Evolutionary conservation across 2,329 filamentous ascomycete species (phyloP).

Genomic region (Ophiostoma sp.): DNA sequence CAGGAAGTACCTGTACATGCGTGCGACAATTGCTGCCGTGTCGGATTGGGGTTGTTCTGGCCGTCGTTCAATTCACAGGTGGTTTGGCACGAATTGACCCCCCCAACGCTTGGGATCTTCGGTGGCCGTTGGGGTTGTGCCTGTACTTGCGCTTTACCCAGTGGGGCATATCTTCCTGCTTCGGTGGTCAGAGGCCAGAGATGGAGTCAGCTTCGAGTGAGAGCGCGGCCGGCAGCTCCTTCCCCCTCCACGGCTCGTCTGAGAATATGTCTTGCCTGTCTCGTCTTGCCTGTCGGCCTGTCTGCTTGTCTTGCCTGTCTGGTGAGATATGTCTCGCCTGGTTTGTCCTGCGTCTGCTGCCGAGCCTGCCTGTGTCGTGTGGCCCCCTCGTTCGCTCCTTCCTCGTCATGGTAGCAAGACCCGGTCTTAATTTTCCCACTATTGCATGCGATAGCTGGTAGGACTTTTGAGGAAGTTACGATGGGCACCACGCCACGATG

Average conservation of each 20-base stretch:
- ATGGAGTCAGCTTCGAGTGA: slow-evolving; percentile 11
- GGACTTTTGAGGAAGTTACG: slow-evolving; percentile 15
- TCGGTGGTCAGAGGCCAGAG: slow-evolving; percentile 7
- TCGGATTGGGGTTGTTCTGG: neutral
- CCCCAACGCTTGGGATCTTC: slow-evolving; percentile 18
- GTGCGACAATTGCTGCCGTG: neutral
- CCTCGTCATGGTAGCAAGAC: neutral
- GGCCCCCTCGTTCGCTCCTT: neutral
- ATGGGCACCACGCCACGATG: neutral
- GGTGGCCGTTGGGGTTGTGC: slow-evolving; percentile 21
- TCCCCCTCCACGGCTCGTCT: neutral
- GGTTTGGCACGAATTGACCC: neutral
- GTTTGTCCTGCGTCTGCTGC: too few relatives aligned
- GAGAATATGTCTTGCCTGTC: neutral
- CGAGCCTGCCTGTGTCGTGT: too few relatives aligned
- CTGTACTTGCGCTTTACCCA: slow-evolving; percentile 14
- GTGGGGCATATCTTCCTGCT: slow-evolving; percentile 16
- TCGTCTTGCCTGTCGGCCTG: neutral
- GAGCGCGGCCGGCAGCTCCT: neutral
- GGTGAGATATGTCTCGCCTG: neutral
- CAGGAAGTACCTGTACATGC: slow-evolving; percentile 32
- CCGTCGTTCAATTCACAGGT: neutral
- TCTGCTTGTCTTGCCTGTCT: neutral
- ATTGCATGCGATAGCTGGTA: slow-evolving; percentile 6
- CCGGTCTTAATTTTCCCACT: slow-evolving; percentile 1